These are phyloP conservation scores for Paratinospora sagittata DNA, from an alignment of 164 flowering plant genomes.

Conservation along the genomic window DNA sequence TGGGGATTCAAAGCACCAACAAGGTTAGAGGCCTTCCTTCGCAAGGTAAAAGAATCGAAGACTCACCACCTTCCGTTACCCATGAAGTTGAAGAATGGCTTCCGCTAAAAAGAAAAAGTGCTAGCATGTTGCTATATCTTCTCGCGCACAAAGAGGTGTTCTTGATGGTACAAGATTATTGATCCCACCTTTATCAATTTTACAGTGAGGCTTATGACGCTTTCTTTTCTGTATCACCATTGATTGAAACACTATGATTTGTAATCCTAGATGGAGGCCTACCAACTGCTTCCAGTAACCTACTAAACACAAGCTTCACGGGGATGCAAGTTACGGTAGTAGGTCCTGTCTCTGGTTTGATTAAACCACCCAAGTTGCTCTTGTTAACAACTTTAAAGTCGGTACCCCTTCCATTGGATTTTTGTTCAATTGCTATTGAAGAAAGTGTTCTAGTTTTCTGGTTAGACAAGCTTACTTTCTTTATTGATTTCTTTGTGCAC, in stretches of 20 bases:
- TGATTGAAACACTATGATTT: constrained; percentile 23
- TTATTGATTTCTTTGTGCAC: constrained; percentile 37
- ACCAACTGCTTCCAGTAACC: constrained; percentile 80
- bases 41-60: constrained; percentile 3
- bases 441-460: constrained; percentile 82
- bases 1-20: constrained; percentile 9
- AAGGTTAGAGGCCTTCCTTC: not conserved
- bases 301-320: constrained; percentile 78
- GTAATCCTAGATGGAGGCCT: constrained; percentile 50
- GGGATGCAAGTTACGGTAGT: constrained; percentile 80
- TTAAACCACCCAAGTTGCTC: constrained; percentile 32
- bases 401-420: constrained; percentile 15
- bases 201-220: constrained; percentile 25
- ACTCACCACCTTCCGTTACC: constrained; percentile 10
- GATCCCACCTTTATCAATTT: constrained; percentile 11
- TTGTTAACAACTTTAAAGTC: constrained; percentile 18
- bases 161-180: constrained; percentile 12
- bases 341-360: constrained; percentile 43
- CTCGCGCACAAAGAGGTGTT: not conserved
- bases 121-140: not conserved
- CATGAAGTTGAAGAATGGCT: not conserved
- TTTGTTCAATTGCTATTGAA: constrained; percentile 54
- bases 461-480: constrained; percentile 46
- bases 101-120: not conserved
- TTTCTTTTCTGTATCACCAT: constrained; percentile 30